Evolutionary conservation across 345 rosid species (phyloP), one percentile per base, ranked within the genome.

Genomic region (Nasturtium officinale): DNA sequence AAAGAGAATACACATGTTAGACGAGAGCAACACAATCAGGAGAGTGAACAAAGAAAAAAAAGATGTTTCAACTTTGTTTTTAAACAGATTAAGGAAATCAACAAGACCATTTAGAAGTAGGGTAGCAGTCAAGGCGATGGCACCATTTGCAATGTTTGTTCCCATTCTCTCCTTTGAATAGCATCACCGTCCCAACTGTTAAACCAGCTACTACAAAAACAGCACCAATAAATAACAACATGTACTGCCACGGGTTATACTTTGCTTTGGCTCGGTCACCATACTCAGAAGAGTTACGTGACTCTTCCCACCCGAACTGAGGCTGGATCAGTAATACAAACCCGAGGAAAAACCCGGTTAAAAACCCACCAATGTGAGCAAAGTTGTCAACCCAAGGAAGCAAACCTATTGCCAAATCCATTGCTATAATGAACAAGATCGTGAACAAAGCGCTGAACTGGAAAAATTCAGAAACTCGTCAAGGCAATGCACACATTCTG

Each of bases 361-460:
- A 67, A 79, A 90, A 87, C 21, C 97, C 97, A 76, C 97, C 97
- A 13, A 90, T 89, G 69, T 87, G 98, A 3, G 98, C 97, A 67
- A 89, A 92, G 87, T 96, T 96, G 80, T 92, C 98, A 10, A 92
- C 94, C 60, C 80, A 88, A 76, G 99, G 99, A 78, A 96, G 97
- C 67, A 92, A 76, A 28, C 99, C 98, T 4, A 90, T 80, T 0
- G 85, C 97, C 58, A 89, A 82, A 81, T 89, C 81, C 37, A 90
- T 60, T 75, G 76, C 95, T 0, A 87, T 77, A 67, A 89, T 83
- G 82, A 89, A 35, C 71, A 86, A 53, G 16, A 90, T 86, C 3
- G 92, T 86, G 63, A 86, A 42, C 35, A 90, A 64, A 55, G 92
- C 89, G 1, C 86, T 81, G 46, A 84, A 75, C 97, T 90, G 62